These are phyloP conservation scores for Aspergillus versicolor DNA, from an alignment of 2,329 filamentous ascomycete genomes.

Conservation along the genomic window DNA sequence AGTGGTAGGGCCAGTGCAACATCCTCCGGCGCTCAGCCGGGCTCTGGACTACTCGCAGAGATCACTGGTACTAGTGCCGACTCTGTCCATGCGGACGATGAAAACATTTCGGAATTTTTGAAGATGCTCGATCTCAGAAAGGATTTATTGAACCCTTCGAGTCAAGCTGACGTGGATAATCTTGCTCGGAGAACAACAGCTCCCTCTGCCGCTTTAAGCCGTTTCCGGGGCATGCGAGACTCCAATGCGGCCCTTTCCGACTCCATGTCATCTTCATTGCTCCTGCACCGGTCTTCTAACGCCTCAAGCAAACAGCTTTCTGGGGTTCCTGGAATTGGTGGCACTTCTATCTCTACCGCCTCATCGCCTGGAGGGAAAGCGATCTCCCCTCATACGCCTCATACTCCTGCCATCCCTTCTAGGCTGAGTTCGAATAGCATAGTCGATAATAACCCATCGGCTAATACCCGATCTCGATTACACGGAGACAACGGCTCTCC, in stretches of 20 bases:
- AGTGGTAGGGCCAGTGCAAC: conserved; percentile 59
- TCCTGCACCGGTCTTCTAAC: conserved; percentile 78
- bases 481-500: conserved; percentile 32
- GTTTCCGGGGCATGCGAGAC: conserved; percentile 85
- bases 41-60: conserved; percentile 75
- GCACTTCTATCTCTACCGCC: conserved; percentile 75
- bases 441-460: conserved; percentile 55
- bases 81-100: conserved; percentile 75
- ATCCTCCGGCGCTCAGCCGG: conserved; percentile 61
- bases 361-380: conserved; percentile 82
- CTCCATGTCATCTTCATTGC: conserved; percentile 85
- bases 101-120: conserved; percentile 90
- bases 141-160: conserved; percentile 71
- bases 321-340: conserved; percentile 58
- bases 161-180: conserved; percentile 59
- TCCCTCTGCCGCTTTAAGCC: conserved; percentile 76
- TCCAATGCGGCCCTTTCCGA: conserved; percentile 87
- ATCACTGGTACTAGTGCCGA: conserved; percentile 63
- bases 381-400: conserved; percentile 83
- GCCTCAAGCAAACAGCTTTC: conserved; percentile 73
- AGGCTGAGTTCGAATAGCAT: conserved; percentile 90
- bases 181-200: conserved; percentile 73
- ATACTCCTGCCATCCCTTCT: conserved; percentile 90
- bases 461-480: conserved; percentile 28
- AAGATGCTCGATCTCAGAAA: conserved; percentile 85